Conservation (phyloP, 2,329 filamentous ascomycete genomes). For the Clarireedia sp. region DNA sequence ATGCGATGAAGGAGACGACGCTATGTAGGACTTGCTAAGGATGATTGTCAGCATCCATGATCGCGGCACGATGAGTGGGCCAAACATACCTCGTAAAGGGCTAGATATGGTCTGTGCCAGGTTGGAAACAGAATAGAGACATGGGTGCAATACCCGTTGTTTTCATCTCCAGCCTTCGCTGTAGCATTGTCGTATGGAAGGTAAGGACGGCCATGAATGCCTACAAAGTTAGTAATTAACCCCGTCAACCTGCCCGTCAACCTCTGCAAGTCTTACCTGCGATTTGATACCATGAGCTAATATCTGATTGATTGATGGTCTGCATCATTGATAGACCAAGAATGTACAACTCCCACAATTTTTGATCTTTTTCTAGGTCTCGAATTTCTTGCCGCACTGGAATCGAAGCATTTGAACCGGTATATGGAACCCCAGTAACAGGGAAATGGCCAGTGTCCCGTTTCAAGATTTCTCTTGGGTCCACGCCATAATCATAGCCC, state of each 20-base stretch:
- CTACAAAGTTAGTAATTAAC: slow-evolving; percentile 9
- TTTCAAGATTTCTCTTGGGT: slow-evolving; percentile 11
- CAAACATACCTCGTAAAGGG: slow-evolving; percentile 44
- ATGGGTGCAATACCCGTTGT: slow-evolving; percentile 25
- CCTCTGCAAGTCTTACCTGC: slow-evolving; percentile 13
- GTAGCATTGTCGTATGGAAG: slow-evolving; percentile 19
- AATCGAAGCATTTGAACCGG: slow-evolving; percentile 14
- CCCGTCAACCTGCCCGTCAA: neutral
- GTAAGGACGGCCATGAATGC: slow-evolving; percentile 26
- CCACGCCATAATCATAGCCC: slow-evolving; percentile 20
- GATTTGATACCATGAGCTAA: slow-evolving; percentile 25
- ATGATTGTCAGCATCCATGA: neutral
- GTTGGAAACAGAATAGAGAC: slow-evolving; percentile 25
- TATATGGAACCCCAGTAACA: slow-evolving; percentile 8
- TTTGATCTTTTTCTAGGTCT: slow-evolving; percentile 19
- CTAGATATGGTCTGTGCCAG: slow-evolving; percentile 50
- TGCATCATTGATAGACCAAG: slow-evolving; percentile 23
- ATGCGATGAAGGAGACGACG: slow-evolving; percentile 40
- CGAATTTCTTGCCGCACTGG: slow-evolving; percentile 22
- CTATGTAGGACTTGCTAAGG: slow-evolving; percentile 45
- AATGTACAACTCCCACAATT: slow-evolving; percentile 25
- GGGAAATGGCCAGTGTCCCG: slow-evolving; percentile 12
- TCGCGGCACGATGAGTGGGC: neutral
- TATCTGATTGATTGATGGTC: slow-evolving; percentile 16
- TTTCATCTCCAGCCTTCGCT: slow-evolving; percentile 11